Evolutionary conservation across 2,329 filamentous ascomycete species (phyloP), one percentile per base, ranked within the genome.

Genomic region (Ophiostoma quercus): DNA sequence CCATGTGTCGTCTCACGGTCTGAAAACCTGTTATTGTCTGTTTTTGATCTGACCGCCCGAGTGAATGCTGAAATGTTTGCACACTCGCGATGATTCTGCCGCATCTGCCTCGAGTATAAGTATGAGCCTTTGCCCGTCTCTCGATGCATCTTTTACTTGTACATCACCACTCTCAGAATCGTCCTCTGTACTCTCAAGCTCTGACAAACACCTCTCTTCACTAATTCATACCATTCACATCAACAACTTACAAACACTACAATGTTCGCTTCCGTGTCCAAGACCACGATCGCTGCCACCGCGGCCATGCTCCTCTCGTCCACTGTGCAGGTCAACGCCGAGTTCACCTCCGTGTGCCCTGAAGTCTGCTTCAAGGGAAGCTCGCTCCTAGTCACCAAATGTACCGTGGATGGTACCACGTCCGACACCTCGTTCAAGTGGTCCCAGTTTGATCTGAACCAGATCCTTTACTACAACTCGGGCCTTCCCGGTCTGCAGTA

Each of bases 401-500:
- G 69, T 22, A 66, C 69, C n/a, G 22, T 67, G 2, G 22, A 39
- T 25, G 54, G 29, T 5, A 29, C 29, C 3, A 2, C 43, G 12
- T 19, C 6, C 2, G 66, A 34, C 25, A 32, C 12, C 0, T 6
- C 11, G 22, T 70, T 34, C 60, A 32, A 25, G 41, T 70, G 69
- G 69, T 62, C 66, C 34, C 43, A 70, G 47, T 39, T 68, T 11
- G 62, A 70, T n/a, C 67, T 68, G 39, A 68, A 68, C 37, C 19
- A 47, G 25, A 29, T 67, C 1, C 37, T 70, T 6, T 37, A 51
- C 1, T 70, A 68, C 62, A 63, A 67, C 25, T 32, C 47, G 34
- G 62, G 62, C 3, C 62, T 65, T 0, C 60, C 43, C 1, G 19
- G 51, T 11, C 57, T 70, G 2, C 12, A 62, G 19, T 68, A 47